Base-by-base conservation (phyloP, 208 protist species). In the Angomonas ambiguus region DNA sequence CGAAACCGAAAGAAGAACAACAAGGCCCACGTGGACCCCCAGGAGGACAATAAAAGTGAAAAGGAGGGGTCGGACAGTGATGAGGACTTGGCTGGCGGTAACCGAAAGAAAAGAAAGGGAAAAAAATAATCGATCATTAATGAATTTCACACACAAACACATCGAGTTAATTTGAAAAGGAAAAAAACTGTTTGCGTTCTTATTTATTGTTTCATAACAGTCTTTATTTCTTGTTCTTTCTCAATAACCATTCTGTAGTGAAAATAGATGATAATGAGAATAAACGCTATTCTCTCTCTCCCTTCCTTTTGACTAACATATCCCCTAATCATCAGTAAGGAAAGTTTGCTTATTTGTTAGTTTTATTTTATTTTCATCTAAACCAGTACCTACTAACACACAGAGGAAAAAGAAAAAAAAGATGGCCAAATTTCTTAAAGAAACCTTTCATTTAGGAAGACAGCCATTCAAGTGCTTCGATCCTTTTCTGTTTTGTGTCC, bases 21-120 rank as follows among this genome's bases (percentile, higher is more conserved):
- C 35, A 80, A 69, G 34, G 10, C 45, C 5, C 10, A 53, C 45
- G 45, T 24, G 4, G 20, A 53, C 10, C 18, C 18, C 24, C n/a
- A 32, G 34, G 53, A 22, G 3, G 25, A 34, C 25, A 69, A 35
- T 30, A 59, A 57, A 25, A 65, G 31, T 45, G 33, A 79, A 33
- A 67, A 70, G 18, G 65, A 51, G 6, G 61, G 76, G 0, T 71
- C 57, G 51, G 82, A 81, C 30, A 91, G 89, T 42, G 89, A 91
- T 61, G 85, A 90, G 49, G 86, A 95, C 59, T 62, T 92, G 0
- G 72, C 80, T 31, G 83, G 24, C 4, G 53, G 69, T 22, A 95
- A 95, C 55, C 82, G 84, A 11, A 84, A 85, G 51, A 82, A 93
- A 69, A 79, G 87, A 18, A 80, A 85, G 68, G 62, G 79, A 49